Evolutionary conservation across 176 grass and related monocot genomes (phyloP), one percentile per base, ranked within the genome.

Genomic region (Cenchrus americanus): DNA sequence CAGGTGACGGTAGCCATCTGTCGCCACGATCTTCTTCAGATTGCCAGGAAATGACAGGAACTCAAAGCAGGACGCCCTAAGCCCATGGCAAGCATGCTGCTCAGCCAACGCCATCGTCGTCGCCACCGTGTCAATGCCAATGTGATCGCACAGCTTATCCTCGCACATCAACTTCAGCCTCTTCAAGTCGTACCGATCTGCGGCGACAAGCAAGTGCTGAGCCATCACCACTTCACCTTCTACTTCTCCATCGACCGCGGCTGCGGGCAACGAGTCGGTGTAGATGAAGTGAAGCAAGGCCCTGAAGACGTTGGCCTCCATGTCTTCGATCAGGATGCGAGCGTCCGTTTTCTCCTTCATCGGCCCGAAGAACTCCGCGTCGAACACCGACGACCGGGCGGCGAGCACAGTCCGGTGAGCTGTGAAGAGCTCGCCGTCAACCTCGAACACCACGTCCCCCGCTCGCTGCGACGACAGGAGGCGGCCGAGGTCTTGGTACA

Each of bases 201-300:
- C 87, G 10, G 82, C 87, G 24, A 50, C 82, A 58, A 89, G 82
- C 24, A 89, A 55, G 14, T 69, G 64, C 22, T 66, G 73, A 37
- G 76, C 72, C 73, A 88, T 84, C 49, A 42, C 30, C 14, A 51
- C 58, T 26, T 23, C 5, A 30, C 2, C 27, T 22, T 73, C 71
- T 34, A 43, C 19, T 30, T 21, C 47, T 42, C 23, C 6, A 18
- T 6, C 14, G 24, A 30, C 27, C 27, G 27, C 27, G 27, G 27
- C 27, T 30, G 27, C 8, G 18, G 71, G 71, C 19, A 88, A 40
- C 4, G 34, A 13, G 54, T 89, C 87, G 19, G 80, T 84, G 43
- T 89, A 89, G 37, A 89, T 74, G 71, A 80, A 89, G 55, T 75
- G 57, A 10, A 85, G 82, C 47, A 89, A 1, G 8, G 47, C 87